Evolutionary conservation across 2,329 filamentous ascomycete genomes (phyloP).

Genomic region (Penicillium brasilianum): DNA sequence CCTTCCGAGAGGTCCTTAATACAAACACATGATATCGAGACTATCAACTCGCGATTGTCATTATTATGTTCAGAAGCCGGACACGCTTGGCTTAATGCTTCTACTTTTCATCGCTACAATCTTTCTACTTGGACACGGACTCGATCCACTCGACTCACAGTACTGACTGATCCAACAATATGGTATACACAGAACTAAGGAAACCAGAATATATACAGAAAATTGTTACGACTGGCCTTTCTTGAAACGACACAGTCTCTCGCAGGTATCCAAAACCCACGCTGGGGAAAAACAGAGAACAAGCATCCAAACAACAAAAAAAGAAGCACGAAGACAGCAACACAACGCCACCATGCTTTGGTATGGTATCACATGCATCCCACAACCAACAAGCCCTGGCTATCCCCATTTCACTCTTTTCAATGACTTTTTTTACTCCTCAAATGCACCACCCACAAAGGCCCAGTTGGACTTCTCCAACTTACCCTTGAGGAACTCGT

Average conservation of each 20-base stretch:
- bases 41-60: background rate
- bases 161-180: slow-evolving; percentile 18
- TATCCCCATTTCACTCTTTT: background rate
- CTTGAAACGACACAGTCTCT: slow-evolving; percentile 13
- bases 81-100: background rate
- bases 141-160: background rate
- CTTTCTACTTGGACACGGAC: background rate
- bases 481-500: slow-evolving; percentile 75
- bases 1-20: background rate
- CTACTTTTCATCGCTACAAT: background rate
- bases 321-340: slow-evolving; percentile 9
- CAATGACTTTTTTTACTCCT: slow-evolving; percentile 56
- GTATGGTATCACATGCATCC: slow-evolving; percentile 35
- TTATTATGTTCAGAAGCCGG: background rate
- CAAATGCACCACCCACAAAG: slow-evolving; percentile 66
- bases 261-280: slow-evolving; percentile 13
- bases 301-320: slow-evolving; percentile 13
- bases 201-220: slow-evolving; percentile 27
- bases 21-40: background rate
- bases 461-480: slow-evolving; percentile 69
- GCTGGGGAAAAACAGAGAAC: slow-evolving; percentile 12
- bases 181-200: slow-evolving; percentile 27
- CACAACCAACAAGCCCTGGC: slow-evolving; percentile 12
- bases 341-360: slow-evolving; percentile 32
- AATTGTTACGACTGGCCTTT: slow-evolving; percentile 18